Conservation (phyloP, 2,329 filamentous ascomycete genomes). For the Torrubiella hemipterigena region DNA sequence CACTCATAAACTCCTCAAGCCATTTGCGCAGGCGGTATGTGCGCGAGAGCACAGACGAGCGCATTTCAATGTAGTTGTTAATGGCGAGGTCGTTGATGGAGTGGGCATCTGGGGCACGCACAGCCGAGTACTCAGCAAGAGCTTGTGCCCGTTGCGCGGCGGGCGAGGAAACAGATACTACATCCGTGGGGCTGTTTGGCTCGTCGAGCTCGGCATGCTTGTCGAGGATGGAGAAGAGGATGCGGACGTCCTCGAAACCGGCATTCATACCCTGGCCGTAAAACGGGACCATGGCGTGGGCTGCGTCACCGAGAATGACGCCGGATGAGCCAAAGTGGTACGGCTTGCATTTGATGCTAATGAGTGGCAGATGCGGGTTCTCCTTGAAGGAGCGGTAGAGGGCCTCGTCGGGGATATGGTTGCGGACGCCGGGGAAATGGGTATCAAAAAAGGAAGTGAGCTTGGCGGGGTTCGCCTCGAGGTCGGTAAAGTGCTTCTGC, state of each 20-base stretch:
- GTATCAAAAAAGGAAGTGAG: slow-evolving; percentile 65
- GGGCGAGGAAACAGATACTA: slow-evolving; percentile 28
- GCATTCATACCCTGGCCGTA: slow-evolving; percentile 98
- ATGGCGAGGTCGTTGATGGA: slow-evolving; percentile 88
- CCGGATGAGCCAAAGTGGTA: slow-evolving; percentile 69
- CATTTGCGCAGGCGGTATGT: slow-evolving; percentile 72
- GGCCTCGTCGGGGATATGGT: slow-evolving; percentile 53
- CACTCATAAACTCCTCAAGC: slow-evolving; percentile 72
- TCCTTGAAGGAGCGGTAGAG: slow-evolving; percentile 62
- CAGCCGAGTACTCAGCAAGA: slow-evolving; percentile 60
- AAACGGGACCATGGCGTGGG: slow-evolving; percentile 96
- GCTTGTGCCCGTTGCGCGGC: slow-evolving; percentile 48
- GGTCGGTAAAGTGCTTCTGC: slow-evolving; percentile 50
- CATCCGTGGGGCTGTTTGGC: slow-evolving; percentile 26
- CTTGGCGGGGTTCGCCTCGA: slow-evolving; percentile 50
- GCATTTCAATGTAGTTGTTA: slow-evolving; percentile 91
- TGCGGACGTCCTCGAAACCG: slow-evolving; percentile 83
- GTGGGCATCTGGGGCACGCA: slow-evolving; percentile 67
- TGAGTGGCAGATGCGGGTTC: slow-evolving; percentile 85
- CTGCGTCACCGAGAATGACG: slow-evolving; percentile 85
- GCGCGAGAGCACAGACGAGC: slow-evolving; percentile 66
- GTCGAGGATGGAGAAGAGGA: slow-evolving; percentile 76
- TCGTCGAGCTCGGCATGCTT: slow-evolving; percentile 39
- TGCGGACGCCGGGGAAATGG: slow-evolving; percentile 78
- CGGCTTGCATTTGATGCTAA: slow-evolving; percentile 85